phyloP scores from a whole-genome alignment of 257 asterid genomes.

The Ajuga chamaepitys region DNA sequence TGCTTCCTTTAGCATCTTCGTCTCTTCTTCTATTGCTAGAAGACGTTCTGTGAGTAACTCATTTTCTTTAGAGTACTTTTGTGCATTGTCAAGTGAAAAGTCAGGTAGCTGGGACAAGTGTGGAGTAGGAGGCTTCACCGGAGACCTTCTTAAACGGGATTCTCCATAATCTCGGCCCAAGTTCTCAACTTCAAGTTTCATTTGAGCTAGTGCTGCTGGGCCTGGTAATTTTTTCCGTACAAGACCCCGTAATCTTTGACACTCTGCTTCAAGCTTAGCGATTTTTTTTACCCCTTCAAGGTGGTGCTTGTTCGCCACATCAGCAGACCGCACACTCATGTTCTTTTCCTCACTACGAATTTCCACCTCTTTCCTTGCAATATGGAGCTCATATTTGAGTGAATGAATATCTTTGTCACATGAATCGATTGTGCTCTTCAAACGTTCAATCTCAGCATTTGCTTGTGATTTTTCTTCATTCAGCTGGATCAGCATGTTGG shows the following conservation, averaged over 20 bases:
- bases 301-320: constrained; percentile 86
- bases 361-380: constrained; percentile 76
- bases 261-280: constrained; percentile 90
- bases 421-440: constrained; percentile 58
- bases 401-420: constrained; percentile 74
- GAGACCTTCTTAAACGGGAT: constrained; percentile 68
- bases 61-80: constrained; percentile 56
- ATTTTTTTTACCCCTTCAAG: constrained; percentile 91
- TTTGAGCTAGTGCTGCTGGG: constrained; percentile 97
- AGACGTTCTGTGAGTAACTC: constrained; percentile 76
- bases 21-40: constrained; percentile 87
- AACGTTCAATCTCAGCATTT: constrained; percentile 61
- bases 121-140: constrained; percentile 63
- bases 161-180: constrained; percentile 76
- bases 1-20: constrained; percentile 91
- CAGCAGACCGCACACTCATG: constrained; percentile 91
- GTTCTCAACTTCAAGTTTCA: constrained; percentile 93
- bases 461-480: constrained; percentile 82
- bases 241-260: constrained; percentile 94
- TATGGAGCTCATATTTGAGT: constrained; percentile 74
- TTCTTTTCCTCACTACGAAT: constrained; percentile 93
- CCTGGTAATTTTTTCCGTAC: constrained; percentile 93
- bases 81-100: constrained; percentile 55
- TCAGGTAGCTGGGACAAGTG: constrained; percentile 52
- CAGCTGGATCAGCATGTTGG: constrained; percentile 71